Percentiles rank a stretch among this genome's conserved stretches.
Evolutionary conservation across 495 filamentous ascomycete species (phyloP).

Genomic region (Penicillium antarcticum): DNA sequence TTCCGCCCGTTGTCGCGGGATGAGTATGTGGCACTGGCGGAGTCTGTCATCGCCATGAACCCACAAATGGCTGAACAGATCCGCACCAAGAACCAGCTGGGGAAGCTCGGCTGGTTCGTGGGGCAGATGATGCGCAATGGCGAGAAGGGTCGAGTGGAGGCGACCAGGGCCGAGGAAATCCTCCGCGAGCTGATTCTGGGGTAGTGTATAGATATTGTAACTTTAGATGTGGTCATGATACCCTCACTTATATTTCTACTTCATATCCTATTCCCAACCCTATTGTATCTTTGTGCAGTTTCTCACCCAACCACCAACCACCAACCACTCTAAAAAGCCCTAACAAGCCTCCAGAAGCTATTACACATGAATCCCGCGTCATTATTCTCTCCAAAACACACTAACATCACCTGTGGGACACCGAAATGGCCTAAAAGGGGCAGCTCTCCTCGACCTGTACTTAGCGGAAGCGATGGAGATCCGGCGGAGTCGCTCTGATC

Average conservation of each 20-base stretch:
- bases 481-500: conserved; percentile 35
- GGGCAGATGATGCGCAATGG: conserved; percentile 85
- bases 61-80: conserved; percentile 66
- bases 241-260: too few relatives aligned
- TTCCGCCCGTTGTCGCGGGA: conserved; percentile 54
- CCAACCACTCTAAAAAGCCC: background rate
- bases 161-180: conserved; percentile 64
- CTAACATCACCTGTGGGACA: conserved; percentile 16
- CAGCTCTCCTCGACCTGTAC: conserved; percentile 50
- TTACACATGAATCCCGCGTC: conserved; percentile 3
- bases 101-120: conserved; percentile 83
- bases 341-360: conserved; percentile 3
- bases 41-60: conserved; percentile 45
- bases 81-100: conserved; percentile 57
- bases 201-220: conserved; percentile 9
- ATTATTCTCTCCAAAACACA: conserved; percentile 12
- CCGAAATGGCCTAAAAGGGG: conserved; percentile 27
- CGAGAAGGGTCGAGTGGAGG: conserved; percentile 73
- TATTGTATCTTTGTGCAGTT: too few relatives aligned
- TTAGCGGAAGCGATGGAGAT: conserved; percentile 45
- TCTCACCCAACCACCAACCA: too few relatives aligned
- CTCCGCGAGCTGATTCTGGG: conserved; percentile 54
- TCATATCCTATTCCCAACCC: too few relatives aligned
- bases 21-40: conserved; percentile 44
- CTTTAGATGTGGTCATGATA: conserved; percentile 18